Conservation (phyloP, 768 basidiomycete species). For the Russula brevipes region DNA sequence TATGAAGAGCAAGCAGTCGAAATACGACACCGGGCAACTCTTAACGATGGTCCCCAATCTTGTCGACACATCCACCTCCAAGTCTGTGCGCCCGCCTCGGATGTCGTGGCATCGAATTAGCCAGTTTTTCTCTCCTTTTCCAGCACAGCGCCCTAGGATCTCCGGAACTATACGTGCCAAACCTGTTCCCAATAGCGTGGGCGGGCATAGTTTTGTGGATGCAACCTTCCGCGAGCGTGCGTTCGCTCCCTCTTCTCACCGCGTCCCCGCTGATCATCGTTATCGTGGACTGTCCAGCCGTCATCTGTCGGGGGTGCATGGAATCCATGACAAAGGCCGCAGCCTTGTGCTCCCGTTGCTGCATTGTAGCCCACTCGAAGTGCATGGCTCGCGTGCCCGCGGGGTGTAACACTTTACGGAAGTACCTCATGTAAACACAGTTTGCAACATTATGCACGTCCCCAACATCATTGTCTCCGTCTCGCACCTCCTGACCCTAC, state of each 20-base stretch:
- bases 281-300: conserved; percentile 44
- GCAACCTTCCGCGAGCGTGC: background rate
- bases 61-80: background rate
- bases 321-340: conserved; percentile 76
- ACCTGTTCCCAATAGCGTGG: background rate
- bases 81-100: background rate
- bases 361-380: conserved; percentile 78
- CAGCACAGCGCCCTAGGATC: background rate
- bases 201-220: background rate
- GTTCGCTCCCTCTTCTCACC: background rate
- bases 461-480: too few relatives aligned
- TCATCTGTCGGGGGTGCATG: conserved; percentile 81
- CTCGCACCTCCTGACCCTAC: too few relatives aligned
- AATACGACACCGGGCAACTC: background rate
- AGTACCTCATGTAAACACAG: too few relatives aligned
- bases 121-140: background rate
- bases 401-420: too few relatives aligned
- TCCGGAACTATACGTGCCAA: background rate
- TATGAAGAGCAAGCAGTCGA: background rate
- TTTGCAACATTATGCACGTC: too few relatives aligned
- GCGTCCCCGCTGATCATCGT: background rate
- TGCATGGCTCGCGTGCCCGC: conserved; percentile 40
- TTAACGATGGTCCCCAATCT: background rate
- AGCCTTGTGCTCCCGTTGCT: conserved; percentile 84
- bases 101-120: background rate